These are phyloP conservation scores for Flaveria linearis DNA, from an alignment of 129 eudicot species.

Conservation along the genomic window DNA sequence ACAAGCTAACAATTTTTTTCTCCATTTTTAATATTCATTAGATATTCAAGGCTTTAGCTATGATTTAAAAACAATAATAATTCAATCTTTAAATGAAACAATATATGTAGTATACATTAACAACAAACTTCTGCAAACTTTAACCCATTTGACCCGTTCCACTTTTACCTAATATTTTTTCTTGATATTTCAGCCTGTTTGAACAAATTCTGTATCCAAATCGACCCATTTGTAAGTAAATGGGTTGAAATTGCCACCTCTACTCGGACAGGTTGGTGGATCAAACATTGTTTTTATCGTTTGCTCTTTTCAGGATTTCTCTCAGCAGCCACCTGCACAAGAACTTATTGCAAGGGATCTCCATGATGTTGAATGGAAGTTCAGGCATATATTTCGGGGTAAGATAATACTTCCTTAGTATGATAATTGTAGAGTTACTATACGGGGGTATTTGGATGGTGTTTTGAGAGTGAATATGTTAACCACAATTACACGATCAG, in stretches of 20 bases:
- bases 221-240: neutral
- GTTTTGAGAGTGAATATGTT: neutral
- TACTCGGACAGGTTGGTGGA: neutral
- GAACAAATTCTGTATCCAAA: neutral
- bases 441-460: neutral
- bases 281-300: neutral
- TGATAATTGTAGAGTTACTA: neutral
- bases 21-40: neutral
- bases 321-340: slow-evolving; percentile 94
- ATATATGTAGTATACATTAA: neutral
- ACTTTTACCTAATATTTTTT: neutral
- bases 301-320: slow-evolving; percentile 64
- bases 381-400: slow-evolving; percentile 96
- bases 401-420: slow-evolving; percentile 16
- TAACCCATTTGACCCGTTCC: neutral
- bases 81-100: neutral
- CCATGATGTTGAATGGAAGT: slow-evolving; percentile 98
- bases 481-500: neutral
- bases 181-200: neutral
- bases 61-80: neutral
- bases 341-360: slow-evolving; percentile 98
- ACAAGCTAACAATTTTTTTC: neutral
- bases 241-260: neutral
- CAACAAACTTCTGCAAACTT: neutral
- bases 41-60: neutral